Evolutionary conservation across 345 rosid genomes (phyloP).

Genomic region (Aquilaria malaccensis): DNA sequence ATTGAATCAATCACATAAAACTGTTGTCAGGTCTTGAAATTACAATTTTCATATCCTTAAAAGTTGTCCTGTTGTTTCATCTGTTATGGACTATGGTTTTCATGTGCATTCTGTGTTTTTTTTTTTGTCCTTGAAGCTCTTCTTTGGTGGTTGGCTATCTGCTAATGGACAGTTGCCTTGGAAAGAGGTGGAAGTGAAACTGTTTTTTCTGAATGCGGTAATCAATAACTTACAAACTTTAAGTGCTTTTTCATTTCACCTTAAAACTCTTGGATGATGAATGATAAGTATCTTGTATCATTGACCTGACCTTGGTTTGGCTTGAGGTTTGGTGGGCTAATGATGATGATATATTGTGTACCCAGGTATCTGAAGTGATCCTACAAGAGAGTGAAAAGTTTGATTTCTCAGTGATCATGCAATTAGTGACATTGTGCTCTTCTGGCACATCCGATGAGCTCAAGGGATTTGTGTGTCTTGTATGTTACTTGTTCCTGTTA

Average conservation of each 20-base stretch:
- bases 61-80: too few species aligned
- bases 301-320: too few species aligned
- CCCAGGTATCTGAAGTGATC: slow-evolving; percentile 84
- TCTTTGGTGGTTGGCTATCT: slow-evolving; percentile 57
- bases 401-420: slow-evolving; percentile 76
- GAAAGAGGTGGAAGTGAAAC: slow-evolving; percentile 79
- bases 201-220: slow-evolving; percentile 84
- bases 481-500: slow-evolving; percentile 36
- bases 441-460: slow-evolving; percentile 45
- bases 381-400: slow-evolving; percentile 58
- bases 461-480: slow-evolving; percentile 76
- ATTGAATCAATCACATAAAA: too few species aligned
- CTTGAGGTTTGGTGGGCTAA: too few species aligned
- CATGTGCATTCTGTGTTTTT: not conserved
- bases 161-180: slow-evolving; percentile 52
- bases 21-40: too few species aligned
- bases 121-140: slow-evolving; percentile 37
- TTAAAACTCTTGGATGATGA: not conserved
- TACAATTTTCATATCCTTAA: too few species aligned
- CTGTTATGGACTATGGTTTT: too few species aligned
- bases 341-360: slow-evolving; percentile 3
- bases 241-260: not conserved
- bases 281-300: too few species aligned
- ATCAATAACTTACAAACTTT: slow-evolving; percentile 12
- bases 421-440: slow-evolving; percentile 65